phyloP scores from a whole-genome alignment of 2,329 filamentous ascomycete genomes.

The Ophiostoma sp. region DNA sequence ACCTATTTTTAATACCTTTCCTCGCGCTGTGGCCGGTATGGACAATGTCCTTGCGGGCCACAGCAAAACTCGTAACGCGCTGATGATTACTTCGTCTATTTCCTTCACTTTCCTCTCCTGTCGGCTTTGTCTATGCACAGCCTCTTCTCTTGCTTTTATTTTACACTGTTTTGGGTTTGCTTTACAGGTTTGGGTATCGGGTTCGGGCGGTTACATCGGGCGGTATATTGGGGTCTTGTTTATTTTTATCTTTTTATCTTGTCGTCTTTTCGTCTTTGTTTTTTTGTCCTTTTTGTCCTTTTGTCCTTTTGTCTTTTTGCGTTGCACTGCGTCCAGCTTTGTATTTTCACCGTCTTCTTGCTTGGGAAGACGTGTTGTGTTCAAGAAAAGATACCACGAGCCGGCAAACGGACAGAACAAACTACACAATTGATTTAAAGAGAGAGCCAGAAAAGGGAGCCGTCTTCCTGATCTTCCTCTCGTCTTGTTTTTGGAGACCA shows the following conservation, averaged over 20 bases:
- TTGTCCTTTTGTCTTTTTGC: background rate
- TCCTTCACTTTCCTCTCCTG: background rate
- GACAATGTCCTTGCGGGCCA: background rate
- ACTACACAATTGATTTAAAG: constrained; percentile 12
- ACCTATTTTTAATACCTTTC: constrained; percentile 15
- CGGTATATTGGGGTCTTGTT: background rate
- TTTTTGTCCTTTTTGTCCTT: background rate
- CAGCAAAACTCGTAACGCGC: constrained; percentile 12
- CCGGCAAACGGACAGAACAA: constrained; percentile 15
- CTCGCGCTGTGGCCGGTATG: background rate
- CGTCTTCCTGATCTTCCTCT: background rate
- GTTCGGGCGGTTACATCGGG: constrained; percentile 3
- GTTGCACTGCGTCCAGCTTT: background rate
- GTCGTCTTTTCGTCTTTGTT: background rate
- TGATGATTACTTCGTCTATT: constrained; percentile 13
- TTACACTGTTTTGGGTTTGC: background rate
- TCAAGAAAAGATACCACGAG: constrained; percentile 15
- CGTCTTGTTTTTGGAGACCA: constrained; percentile 8
- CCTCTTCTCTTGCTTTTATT: background rate
- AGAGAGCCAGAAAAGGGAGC: background rate
- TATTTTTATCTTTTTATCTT: background rate
- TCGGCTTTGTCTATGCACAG: background rate
- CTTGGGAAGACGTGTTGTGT: constrained; percentile 8
- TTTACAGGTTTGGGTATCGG: constrained; percentile 6
- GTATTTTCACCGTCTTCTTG: background rate